These are phyloP conservation scores for Pelargonium nanum DNA, from an alignment of 345 rosid species.

Conservation along the genomic window DNA sequence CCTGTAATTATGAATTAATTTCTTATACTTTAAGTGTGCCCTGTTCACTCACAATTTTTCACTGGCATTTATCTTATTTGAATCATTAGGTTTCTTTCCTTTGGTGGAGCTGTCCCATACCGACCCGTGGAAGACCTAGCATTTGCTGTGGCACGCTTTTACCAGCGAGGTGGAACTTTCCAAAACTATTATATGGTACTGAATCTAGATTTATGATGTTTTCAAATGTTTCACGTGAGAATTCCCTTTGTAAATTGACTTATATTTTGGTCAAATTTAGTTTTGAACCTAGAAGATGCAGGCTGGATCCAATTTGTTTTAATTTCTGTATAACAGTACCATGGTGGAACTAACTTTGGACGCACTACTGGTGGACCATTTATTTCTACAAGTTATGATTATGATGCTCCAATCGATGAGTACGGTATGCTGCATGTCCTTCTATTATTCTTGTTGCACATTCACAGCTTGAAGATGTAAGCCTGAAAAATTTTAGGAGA, in stretches of 20 bases:
- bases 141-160: constrained; percentile 86
- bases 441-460: neutral
- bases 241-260: neutral
- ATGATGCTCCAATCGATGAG: constrained; percentile 96
- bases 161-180: constrained; percentile 88
- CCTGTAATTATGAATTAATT: constrained; percentile 1
- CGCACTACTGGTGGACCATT: constrained; percentile 82
- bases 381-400: constrained; percentile 85
- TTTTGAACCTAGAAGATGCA: neutral
- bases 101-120: constrained; percentile 77
- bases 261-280: neutral
- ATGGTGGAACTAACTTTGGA: constrained; percentile 93
- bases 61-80: constrained; percentile 3
- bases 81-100: constrained; percentile 53
- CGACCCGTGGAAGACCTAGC: constrained; percentile 90
- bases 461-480: neutral
- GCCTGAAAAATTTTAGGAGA: no score
- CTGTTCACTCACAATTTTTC: no score
- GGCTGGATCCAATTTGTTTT: constrained; percentile 12
- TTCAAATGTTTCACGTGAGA: neutral
- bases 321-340: constrained; percentile 44
- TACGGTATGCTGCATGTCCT: constrained; percentile 42
- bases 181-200: constrained; percentile 95
- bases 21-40: neutral
- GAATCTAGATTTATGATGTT: neutral